Evolutionary conservation across 805 yeast genomes (phyloP).

Genomic region (Naumovozyma dairenensis): DNA sequence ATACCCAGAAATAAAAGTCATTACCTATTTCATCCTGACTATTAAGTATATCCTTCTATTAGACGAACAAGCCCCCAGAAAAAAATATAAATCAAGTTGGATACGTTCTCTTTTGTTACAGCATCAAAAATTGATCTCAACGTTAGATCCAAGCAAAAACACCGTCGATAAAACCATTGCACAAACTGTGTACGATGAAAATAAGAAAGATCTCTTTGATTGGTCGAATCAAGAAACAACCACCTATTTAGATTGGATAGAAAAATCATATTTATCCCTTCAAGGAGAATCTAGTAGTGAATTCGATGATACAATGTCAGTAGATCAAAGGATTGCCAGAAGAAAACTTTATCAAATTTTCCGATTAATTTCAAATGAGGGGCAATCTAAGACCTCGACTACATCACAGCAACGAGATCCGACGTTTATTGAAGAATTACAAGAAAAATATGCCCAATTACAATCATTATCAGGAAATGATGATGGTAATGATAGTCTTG

Average conservation of each 20-base stretch:
- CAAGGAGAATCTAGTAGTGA: slow-evolving; percentile 4
- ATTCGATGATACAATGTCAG: slow-evolving; percentile 8
- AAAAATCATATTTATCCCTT: slow-evolving; percentile 13
- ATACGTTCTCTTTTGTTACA: slow-evolving; percentile 1
- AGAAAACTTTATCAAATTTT: slow-evolving; percentile 22
- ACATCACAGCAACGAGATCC: slow-evolving; percentile 1
- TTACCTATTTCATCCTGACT: slow-evolving; percentile 17
- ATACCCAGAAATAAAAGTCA: slow-evolving; percentile 17
- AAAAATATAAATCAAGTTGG: slow-evolving; percentile 10
- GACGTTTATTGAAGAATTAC: slow-evolving; percentile 16
- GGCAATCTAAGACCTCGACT: not conserved
- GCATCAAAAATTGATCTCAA: not conserved
- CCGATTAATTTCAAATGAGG: slow-evolving; percentile 12
- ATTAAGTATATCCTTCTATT: slow-evolving; percentile 14
- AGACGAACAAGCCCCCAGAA: slow-evolving; percentile 9
- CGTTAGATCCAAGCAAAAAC: slow-evolving; percentile 1
- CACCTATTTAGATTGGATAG: slow-evolving; percentile 24
- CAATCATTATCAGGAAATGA: slow-evolving; percentile 5
- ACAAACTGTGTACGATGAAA: slow-evolving; percentile 3
- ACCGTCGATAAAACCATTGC: slow-evolving; percentile 4
- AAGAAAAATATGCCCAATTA: slow-evolving; percentile 16
- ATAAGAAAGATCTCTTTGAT: slow-evolving; percentile 5
- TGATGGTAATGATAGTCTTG: not conserved
- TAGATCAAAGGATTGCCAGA: slow-evolving; percentile 25
- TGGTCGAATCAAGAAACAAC: slow-evolving; percentile 17